Evolutionary conservation across 345 rosid species (phyloP).

Genomic region (Pugionium cornutum): DNA sequence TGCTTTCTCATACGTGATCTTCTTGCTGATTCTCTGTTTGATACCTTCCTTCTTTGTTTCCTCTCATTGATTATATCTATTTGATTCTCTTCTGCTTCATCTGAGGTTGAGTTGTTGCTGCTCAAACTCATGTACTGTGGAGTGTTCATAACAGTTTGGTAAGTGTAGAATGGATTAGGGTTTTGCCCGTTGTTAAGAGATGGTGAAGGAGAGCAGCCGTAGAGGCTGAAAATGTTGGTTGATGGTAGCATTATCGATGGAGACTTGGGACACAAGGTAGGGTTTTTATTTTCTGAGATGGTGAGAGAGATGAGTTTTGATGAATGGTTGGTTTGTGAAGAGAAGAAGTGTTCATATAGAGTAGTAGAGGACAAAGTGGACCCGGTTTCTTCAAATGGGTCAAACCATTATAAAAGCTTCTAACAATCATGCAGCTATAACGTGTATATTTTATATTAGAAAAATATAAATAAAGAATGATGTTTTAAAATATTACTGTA

Average conservation of each 20-base stretch:
- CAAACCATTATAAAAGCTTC: conserved; percentile 23
- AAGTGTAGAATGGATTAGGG: conserved; percentile 41
- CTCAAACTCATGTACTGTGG: conserved; percentile 52
- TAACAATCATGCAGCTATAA: conserved; percentile 22
- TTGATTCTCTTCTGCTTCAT: conserved; percentile 74
- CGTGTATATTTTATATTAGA: background rate
- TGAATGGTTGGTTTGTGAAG: conserved; percentile 35
- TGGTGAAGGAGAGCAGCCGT: conserved; percentile 12
- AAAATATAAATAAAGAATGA: background rate
- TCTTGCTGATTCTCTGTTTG: conserved; percentile 84
- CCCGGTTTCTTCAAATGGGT: conserved; percentile 45
- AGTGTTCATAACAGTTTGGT: conserved; percentile 31
- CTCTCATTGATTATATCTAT: conserved; percentile 59
- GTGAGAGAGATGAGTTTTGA: background rate
- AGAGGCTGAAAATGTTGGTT: conserved; percentile 53
- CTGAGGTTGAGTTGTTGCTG: conserved; percentile 81
- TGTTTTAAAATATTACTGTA: background rate
- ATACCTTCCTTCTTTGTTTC: conserved; percentile 78
- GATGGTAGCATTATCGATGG: conserved; percentile 40
- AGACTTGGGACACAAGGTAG: conserved; percentile 14
- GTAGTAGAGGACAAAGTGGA: conserved; percentile 44
- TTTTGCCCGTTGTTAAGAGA: conserved; percentile 1
- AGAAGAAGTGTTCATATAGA: conserved; percentile 50
- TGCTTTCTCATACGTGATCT: conserved; percentile 91
- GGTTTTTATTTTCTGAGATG: background rate